A percentile compares a stretch with the other conserved stretches of the same genome.
Conservation (phyloP, 805 yeast species). For the Ogataea pilisensis region DNA sequence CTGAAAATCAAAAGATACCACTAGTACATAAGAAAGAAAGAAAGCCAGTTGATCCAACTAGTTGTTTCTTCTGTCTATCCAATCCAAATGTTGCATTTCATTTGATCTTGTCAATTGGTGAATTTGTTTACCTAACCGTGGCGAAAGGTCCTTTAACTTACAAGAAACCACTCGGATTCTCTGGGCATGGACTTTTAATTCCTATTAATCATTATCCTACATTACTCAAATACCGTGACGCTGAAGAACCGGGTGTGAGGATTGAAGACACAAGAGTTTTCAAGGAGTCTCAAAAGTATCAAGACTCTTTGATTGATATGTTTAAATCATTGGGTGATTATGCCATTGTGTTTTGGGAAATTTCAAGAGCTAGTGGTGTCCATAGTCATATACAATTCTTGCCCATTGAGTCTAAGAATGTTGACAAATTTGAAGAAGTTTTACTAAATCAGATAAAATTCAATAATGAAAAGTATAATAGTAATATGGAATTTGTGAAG, state of each 20-base stretch:
- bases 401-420: constrained; percentile 47
- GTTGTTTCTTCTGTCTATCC: constrained; percentile 80
- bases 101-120: constrained; percentile 74
- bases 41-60: constrained; percentile 47
- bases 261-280: constrained; percentile 32
- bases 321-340: constrained; percentile 36
- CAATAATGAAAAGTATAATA: constrained; percentile 48
- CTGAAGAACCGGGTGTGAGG: constrained; percentile 17
- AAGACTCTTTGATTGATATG: constrained; percentile 46
- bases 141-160: constrained; percentile 83
- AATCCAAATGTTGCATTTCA: constrained; percentile 76
- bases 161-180: constrained; percentile 46
- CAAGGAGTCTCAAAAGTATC: constrained; percentile 46
- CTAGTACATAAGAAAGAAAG: constrained; percentile 25
- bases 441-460: constrained; percentile 39
- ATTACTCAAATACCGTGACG: constrained; percentile 22
- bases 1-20: too few relatives aligned
- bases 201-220: constrained; percentile 72
- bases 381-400: constrained; percentile 77
- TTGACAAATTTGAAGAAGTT: constrained; percentile 39
- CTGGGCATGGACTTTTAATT: constrained; percentile 79
- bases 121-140: constrained; percentile 59
- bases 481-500: constrained; percentile 37
- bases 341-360: constrained; percentile 63
- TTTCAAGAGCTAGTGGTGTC: constrained; percentile 57